Conservation (phyloP, 1,284 basidiomycete genomes). For the Neonothopanus nambi region DNA sequence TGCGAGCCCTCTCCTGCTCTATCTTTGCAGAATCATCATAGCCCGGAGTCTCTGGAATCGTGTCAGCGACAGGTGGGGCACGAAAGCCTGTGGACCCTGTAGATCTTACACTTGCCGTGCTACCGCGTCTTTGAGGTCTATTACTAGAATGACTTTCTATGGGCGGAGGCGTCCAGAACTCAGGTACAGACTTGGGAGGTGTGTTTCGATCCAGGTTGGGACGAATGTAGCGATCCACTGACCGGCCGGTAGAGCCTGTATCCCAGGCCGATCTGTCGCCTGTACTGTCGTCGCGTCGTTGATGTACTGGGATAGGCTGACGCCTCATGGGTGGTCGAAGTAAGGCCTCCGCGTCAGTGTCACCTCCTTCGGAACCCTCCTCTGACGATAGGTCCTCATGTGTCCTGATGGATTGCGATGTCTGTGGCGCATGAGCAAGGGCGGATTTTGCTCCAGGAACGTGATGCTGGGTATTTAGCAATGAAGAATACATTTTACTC, state of each 20-base stretch:
- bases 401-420: too few relatives aligned
- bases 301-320: too few relatives aligned
- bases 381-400: not conserved
- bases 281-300: not conserved
- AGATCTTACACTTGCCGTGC: slow-evolving; percentile 28
- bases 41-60: slow-evolving; percentile 25
- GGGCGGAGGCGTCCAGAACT: slow-evolving; percentile 10
- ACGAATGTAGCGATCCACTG: not conserved
- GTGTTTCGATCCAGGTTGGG: not conserved
- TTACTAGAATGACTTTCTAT: slow-evolving; percentile 2
- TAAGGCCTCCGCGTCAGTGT: not conserved
- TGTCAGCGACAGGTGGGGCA: slow-evolving; percentile 21
- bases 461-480: not conserved
- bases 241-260: not conserved
- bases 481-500: not conserved
- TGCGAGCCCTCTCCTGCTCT: slow-evolving; percentile 13
- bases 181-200: slow-evolving; percentile 2
- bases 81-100: slow-evolving; percentile 24
- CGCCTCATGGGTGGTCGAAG: not conserved
- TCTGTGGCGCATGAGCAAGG: too few relatives aligned
- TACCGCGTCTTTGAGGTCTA: slow-evolving; percentile 22
- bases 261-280: too few relatives aligned
- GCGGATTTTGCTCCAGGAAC: too few relatives aligned
- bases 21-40: slow-evolving; percentile 9
- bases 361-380: slow-evolving; percentile 5